Evolutionary conservation across 208 protist genomes (phyloP), one percentile per base, ranked within the genome.

Genomic region (Trypanosoma boissoni): DNA sequence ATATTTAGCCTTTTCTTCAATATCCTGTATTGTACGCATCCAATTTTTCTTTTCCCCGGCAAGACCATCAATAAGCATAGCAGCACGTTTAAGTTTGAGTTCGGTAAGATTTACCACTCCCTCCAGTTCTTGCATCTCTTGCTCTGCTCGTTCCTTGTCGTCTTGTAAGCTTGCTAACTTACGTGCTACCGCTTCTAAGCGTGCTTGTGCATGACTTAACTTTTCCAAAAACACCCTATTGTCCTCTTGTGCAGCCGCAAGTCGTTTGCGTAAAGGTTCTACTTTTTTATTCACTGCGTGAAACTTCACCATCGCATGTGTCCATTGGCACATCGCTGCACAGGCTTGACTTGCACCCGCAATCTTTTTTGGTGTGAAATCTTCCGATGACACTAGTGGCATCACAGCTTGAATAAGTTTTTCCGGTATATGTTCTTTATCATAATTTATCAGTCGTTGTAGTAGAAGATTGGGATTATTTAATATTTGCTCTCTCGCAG

Each of bases 311-410:
- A 99, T 99, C 27, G 98, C 97, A 54, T 97, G 87, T 7, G 97
- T 98, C 97, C 97, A 99, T 71, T 97, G 85, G 62, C 97, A 99
- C 85, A 99, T 98, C 14, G 97, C 96, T 8, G 96, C 97, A 71
- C 97, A 98, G 3, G 98, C 98, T 68, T 96, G 89, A 62, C 95
- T 98, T 5, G 94, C 95, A 24, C 91, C 94, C 5, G 89, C 83
- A 78, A 96, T 96, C 73, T 94, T 96, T 72, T 95, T 92, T 7
- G 96, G 93, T 29, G 86, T 92, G 68, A 99, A 99, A 52, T 98
- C 92, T 42, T 97, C 88, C 7, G 89, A 96, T 26, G 88, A 78
- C 23, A 99, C 94, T 52, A 96, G 68, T 16, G 88, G 87, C 77
- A 83, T 81, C 5, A 99, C 88, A 48, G 91, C 92, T 65, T 96